Conservation (phyloP, 148 eudicot genomes). For the Vaccinium darrowii region DNA sequence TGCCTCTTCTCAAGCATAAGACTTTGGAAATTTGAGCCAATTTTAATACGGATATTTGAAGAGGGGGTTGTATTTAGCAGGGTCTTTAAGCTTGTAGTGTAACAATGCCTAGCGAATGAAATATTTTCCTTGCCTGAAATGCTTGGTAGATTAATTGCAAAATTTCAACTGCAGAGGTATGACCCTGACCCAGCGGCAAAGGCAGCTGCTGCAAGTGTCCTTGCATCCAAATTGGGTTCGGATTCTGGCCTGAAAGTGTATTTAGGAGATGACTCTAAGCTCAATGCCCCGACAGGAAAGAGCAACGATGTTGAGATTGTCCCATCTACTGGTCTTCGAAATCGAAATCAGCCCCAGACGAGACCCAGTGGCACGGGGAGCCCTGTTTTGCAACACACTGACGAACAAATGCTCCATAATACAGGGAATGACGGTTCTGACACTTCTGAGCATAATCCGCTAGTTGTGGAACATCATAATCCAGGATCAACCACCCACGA, state of each 20-base stretch:
- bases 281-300: slow-evolving; percentile 46
- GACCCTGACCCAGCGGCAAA: slow-evolving; percentile 97
- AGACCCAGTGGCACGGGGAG: slow-evolving; percentile 45
- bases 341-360: slow-evolving; percentile 54
- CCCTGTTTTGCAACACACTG: slow-evolving; percentile 29
- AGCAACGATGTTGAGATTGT: slow-evolving; percentile 59
- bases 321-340: slow-evolving; percentile 66
- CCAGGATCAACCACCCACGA: slow-evolving; percentile 47
- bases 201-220: slow-evolving; percentile 92
- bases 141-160: not conserved
- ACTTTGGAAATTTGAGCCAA: too few relatives aligned
- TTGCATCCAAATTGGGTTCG: slow-evolving; percentile 86
- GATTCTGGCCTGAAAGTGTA: slow-evolving; percentile 81
- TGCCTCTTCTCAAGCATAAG: not conserved
- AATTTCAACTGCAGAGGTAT: slow-evolving; percentile 61
- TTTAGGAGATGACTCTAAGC: slow-evolving; percentile 57
- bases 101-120: not conserved
- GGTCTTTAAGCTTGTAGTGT: too few relatives aligned
- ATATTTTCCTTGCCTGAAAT: not conserved
- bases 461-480: slow-evolving; percentile 69
- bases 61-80: too few relatives aligned
- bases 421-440: slow-evolving; percentile 32
- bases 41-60: too few relatives aligned
- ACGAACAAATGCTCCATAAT: slow-evolving; percentile 36
- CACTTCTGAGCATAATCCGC: slow-evolving; percentile 40